phyloP scores from a whole-genome alignment of 106 monocot species.

The Acanthochlamys bracteata region DNA sequence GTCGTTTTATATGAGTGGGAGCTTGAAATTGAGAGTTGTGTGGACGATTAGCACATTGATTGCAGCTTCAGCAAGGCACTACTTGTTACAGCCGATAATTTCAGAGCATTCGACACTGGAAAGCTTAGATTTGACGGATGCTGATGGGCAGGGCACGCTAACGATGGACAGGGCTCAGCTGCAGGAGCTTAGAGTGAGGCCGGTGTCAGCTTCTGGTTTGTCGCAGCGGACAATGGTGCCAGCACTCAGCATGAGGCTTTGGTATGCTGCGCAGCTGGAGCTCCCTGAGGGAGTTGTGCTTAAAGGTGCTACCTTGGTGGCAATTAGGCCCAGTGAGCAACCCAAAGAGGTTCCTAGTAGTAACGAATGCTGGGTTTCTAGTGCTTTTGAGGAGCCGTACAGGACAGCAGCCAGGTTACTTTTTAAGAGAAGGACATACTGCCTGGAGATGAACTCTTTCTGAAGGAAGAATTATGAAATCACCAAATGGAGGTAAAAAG shows the following conservation, averaged over 20 bases:
- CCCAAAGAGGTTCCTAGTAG: background rate
- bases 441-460: constrained; percentile 95
- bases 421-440: constrained; percentile 52
- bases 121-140: constrained; percentile 58
- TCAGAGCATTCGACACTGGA: constrained; percentile 56
- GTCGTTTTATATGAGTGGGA: constrained; percentile 55
- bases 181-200: constrained; percentile 47
- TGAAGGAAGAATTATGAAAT: constrained; percentile 17
- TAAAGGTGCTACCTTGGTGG: constrained; percentile 78
- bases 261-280: constrained; percentile 72
- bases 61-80: constrained; percentile 84
- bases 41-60: constrained; percentile 93
- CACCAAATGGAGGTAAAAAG: background rate
- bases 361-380: constrained; percentile 36
- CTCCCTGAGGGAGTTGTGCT: constrained; percentile 54
- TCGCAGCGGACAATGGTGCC: constrained; percentile 75
- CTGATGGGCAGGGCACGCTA: constrained; percentile 71
- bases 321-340: constrained; percentile 47
- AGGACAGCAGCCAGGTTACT: constrained; percentile 54
- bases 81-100: constrained; percentile 47
- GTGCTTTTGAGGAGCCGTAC: constrained; percentile 81
- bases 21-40: constrained; percentile 65
- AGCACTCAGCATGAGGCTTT: constrained; percentile 68
- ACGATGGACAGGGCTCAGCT: constrained; percentile 55
- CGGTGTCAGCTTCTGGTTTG: constrained; percentile 47